A percentile compares a stretch with the other conserved stretches of the same genome.
Evolutionary conservation across 75 land plant species (phyloP).

Genomic region (Selaginella tamariscina): DNA sequence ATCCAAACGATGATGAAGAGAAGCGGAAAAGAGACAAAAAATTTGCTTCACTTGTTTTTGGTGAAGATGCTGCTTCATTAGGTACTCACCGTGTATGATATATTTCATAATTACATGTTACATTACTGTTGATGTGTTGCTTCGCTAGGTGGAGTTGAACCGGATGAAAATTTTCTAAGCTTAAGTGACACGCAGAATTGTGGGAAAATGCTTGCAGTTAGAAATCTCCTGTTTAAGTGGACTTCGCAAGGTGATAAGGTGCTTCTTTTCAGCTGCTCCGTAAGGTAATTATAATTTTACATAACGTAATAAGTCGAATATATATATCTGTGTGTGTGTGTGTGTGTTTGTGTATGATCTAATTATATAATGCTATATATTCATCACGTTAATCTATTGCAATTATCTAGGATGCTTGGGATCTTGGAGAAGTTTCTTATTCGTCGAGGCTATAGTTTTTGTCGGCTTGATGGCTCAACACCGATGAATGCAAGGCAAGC

Average conservation of each 20-base stretch:
- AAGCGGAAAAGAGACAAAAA: slow-evolving; percentile 74
- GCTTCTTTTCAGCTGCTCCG: slow-evolving; percentile 90
- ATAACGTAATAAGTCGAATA: background rate
- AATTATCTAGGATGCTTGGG: slow-evolving; percentile 65
- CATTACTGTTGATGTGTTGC: too few relatives aligned
- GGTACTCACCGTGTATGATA: too few relatives aligned
- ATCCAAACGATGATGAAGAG: slow-evolving; percentile 62
- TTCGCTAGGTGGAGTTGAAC: slow-evolving; percentile 59
- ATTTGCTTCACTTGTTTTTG: slow-evolving; percentile 64
- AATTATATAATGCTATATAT: background rate
- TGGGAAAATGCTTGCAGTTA: slow-evolving; percentile 89
- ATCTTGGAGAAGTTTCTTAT: slow-evolving; percentile 84
- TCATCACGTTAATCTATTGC: background rate
- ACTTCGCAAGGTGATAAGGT: slow-evolving; percentile 64
- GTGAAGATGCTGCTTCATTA: slow-evolving; percentile 57
- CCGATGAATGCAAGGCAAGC: slow-evolving; percentile 67
- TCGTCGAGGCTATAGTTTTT: slow-evolving; percentile 81
- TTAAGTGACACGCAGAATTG: slow-evolving; percentile 78
- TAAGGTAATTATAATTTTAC: slow-evolving; percentile 38
- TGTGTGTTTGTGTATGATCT: background rate
- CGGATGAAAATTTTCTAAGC: slow-evolving; percentile 78
- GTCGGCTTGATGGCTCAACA: slow-evolving; percentile 88
- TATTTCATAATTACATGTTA: too few relatives aligned
- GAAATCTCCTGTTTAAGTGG: slow-evolving; percentile 58
- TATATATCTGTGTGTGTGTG: slow-evolving; percentile 1